Conservation (phyloP, 495 filamentous ascomycete species). For the Hypomontagnella submonticulosa region DNA sequence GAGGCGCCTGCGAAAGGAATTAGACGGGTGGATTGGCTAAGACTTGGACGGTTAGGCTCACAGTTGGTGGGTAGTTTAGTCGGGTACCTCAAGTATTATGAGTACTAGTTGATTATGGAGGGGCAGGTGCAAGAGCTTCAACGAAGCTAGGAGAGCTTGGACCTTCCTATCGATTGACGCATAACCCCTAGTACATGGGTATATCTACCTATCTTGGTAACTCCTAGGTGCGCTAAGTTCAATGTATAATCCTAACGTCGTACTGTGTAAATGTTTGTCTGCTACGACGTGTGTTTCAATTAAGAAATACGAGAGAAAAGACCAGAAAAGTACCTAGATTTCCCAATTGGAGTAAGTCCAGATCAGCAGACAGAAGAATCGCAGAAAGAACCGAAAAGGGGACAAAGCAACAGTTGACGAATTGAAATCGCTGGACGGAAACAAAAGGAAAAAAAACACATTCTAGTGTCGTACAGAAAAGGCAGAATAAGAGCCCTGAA, state of each 20-base stretch:
- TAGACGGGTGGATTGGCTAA: conserved; percentile 44
- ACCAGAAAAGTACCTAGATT: conserved; percentile 2
- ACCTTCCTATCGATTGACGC: conserved; percentile 36
- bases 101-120: conserved; percentile 9
- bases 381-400: conserved; percentile 11
- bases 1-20: conserved; percentile 31
- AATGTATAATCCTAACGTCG: not conserved
- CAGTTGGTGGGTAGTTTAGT: conserved; percentile 29
- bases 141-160: conserved; percentile 34
- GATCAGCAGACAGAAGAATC: conserved; percentile 20
- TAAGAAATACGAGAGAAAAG: not conserved
- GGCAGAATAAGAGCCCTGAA: conserved; percentile 20
- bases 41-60: conserved; percentile 33
- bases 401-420: conserved; percentile 28
- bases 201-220: not conserved
- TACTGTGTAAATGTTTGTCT: conserved; percentile 15
- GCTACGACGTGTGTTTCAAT: conserved; percentile 10
- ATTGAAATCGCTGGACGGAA: conserved; percentile 22
- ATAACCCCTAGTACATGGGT: conserved; percentile 13
- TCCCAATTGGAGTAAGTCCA: conserved; percentile 8
- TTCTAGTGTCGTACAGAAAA: conserved; percentile 9
- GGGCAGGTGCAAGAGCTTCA: conserved; percentile 34
- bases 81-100: conserved; percentile 28
- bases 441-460: conserved; percentile 15
- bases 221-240: not conserved